Evolutionary conservation across 345 rosid genomes (phyloP).

Genomic region (Tarenaya hassleriana): DNA sequence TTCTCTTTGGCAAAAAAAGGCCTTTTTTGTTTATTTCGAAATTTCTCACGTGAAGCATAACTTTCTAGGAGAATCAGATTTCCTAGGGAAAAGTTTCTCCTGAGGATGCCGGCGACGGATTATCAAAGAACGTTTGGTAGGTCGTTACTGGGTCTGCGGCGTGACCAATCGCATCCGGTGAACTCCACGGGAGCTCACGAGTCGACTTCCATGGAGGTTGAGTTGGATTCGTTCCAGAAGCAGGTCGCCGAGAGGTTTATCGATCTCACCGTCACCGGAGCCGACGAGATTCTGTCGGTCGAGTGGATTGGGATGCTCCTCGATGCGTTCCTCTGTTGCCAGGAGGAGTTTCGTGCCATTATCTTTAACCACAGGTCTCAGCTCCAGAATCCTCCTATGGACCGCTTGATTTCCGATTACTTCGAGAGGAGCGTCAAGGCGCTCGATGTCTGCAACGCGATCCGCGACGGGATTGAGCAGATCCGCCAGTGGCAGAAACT

Average conservation of each 20-base stretch:
- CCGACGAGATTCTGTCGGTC: conserved; percentile 49
- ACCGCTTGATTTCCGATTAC: conserved; percentile 49
- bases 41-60: not conserved
- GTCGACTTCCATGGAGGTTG: conserved; percentile 32
- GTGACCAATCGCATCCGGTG: conserved; percentile 43
- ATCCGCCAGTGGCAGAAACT: conserved; percentile 67
- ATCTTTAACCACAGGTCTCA: conserved; percentile 35
- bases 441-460: conserved; percentile 77
- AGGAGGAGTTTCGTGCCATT: conserved; percentile 58
- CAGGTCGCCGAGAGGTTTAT: conserved; percentile 51
- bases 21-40: not conserved
- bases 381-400: conserved; percentile 37
- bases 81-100: not conserved
- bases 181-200: conserved; percentile 24
- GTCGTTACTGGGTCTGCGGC: conserved; percentile 43
- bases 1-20: not conserved
- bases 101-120: conserved; percentile 58
- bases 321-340: conserved; percentile 48
- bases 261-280: conserved; percentile 34
- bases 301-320: conserved; percentile 56
- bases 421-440: conserved; percentile 76
- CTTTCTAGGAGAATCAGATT: not conserved
- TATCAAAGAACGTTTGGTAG: conserved; percentile 46
- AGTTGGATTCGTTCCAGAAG: conserved; percentile 56
- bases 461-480: conserved; percentile 78